Percentiles rank a stretch among this genome's conserved stretches.
Evolutionary conservation across 495 filamentous ascomycete species (phyloP).

Genomic region (Aspergillus leporis): DNA sequence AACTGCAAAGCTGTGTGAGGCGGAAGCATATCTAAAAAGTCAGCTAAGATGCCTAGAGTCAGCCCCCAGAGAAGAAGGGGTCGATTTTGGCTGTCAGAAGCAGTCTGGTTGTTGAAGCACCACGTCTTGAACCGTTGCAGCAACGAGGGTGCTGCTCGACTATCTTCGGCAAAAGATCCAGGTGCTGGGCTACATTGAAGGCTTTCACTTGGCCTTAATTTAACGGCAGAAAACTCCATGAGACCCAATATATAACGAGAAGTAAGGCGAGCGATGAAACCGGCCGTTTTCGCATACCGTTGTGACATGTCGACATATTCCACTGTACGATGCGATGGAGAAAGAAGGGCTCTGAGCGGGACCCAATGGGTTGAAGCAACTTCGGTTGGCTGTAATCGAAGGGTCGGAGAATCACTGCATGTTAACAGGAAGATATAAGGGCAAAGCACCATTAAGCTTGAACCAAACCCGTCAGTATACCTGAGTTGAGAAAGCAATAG

Average conservation of each 20-base stretch:
- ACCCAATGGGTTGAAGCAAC: slow-evolving; percentile 80
- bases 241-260: slow-evolving; percentile 59
- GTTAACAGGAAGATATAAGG: slow-evolving; percentile 72
- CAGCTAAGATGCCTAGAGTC: slow-evolving; percentile 69
- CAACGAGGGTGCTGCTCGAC: slow-evolving; percentile 13
- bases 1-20: slow-evolving; percentile 60
- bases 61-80: slow-evolving; percentile 75
- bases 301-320: slow-evolving; percentile 67
- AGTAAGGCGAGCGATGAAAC: slow-evolving; percentile 50
- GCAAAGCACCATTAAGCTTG: slow-evolving; percentile 74
- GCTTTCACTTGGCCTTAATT: slow-evolving; percentile 62
- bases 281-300: slow-evolving; percentile 55
- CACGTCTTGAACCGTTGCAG: slow-evolving; percentile 31
- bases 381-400: slow-evolving; percentile 70
- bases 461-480: slow-evolving; percentile 17
- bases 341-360: slow-evolving; percentile 62
- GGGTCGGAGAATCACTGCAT: slow-evolving; percentile 54
- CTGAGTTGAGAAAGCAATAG: not conserved
- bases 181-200: slow-evolving; percentile 53
- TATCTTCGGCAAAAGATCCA: slow-evolving; percentile 42
- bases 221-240: slow-evolving; percentile 73
- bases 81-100: slow-evolving; percentile 29
- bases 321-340: slow-evolving; percentile 60
- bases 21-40: slow-evolving; percentile 72
- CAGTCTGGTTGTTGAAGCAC: slow-evolving; percentile 35